Evolutionary conservation across 1,284 basidiomycete genomes (phyloP), one percentile per base, ranked within the genome.

Genomic region (Cystobasidiaceae sp.): DNA sequence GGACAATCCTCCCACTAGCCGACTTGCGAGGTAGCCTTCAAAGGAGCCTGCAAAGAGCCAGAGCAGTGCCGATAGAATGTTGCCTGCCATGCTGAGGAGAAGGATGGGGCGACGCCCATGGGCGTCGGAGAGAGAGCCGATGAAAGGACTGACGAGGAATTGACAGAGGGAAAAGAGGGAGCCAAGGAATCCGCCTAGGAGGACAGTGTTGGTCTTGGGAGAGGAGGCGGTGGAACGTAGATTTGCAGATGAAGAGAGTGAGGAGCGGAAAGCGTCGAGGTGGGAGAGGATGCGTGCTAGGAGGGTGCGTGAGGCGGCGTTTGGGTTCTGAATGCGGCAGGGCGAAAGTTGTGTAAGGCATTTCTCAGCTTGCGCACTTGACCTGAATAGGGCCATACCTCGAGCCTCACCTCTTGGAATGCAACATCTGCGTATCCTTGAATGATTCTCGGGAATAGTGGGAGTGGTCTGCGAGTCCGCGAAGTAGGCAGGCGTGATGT

Each of bases 41-140:
- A 94, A 96, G 0, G 86, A 85, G 1, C 89, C 90, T 0, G 90
- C 90, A 71, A 86, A 82, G 44, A 94, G 82, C 92, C 92, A 96
- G 45, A 90, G 87, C 68, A 87, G 69, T 2, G 90, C 90, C 19
- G 89, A 91, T 27, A 90, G 75, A 25, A 94, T 85, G 74, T 96
- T 96, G n/a, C 92, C 92, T 57, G 87, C 78, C 92, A 96, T 93
- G 0, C 87, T 89, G 28, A 85, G 74, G 39, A 96, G 80, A 1
- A 96, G 81, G 21, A 94, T 80, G 21, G 81, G 84, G 75, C 87
- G 89, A 11, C 92, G 84, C 0, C 92, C 92, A 79, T 90, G 89
- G 72, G 83, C 85, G 78, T 96, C 92, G 15, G 76, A 77, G 32
- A 80, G 74, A 70, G 51, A 17, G 32, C 92, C 92, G 59, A 96